These are phyloP conservation scores for Trichoderma virens DNA, from an alignment of 495 filamentous ascomycete genomes.

Conservation along the genomic window DNA sequence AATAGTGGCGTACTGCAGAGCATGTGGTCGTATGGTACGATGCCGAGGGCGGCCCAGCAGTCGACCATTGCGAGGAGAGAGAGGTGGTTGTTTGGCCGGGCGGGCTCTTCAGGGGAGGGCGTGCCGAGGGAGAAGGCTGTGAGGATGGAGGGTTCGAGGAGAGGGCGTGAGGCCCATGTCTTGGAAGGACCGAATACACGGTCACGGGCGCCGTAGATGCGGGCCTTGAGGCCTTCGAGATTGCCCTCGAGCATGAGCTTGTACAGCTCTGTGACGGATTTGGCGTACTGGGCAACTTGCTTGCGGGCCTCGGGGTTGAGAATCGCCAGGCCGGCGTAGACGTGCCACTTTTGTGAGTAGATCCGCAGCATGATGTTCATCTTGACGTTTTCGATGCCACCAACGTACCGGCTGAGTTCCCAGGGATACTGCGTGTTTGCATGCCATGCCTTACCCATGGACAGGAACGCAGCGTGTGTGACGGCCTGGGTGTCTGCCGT, in stretches of 20 bases:
- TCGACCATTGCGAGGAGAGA: slow-evolving; percentile 96
- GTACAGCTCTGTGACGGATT: slow-evolving; percentile 87
- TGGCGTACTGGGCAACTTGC: slow-evolving; percentile 90
- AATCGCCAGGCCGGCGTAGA: slow-evolving; percentile 95
- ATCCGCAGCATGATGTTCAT: slow-evolving; percentile 96
- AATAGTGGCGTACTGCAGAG: slow-evolving; percentile 99
- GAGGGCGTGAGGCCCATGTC: slow-evolving; percentile 46
- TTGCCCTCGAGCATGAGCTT: slow-evolving; percentile 90
- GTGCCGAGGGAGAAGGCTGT: slow-evolving; percentile 76
- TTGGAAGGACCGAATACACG: slow-evolving; percentile 61
- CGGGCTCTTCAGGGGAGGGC: slow-evolving; percentile 15
- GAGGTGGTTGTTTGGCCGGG: slow-evolving; percentile 80
- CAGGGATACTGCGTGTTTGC: slow-evolving; percentile 91
- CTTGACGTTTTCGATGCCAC: slow-evolving; percentile 98
- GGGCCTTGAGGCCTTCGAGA: slow-evolving; percentile 64
- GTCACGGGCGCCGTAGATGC: slow-evolving; percentile 69
- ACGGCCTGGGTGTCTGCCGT: slow-evolving; percentile 98
- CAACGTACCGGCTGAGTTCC: slow-evolving; percentile 87
- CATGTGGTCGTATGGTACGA: slow-evolving; percentile 98
- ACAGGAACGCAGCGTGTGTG: slow-evolving; percentile 92
- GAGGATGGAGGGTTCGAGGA: slow-evolving; percentile 74
- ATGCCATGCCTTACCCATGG: slow-evolving; percentile 95
- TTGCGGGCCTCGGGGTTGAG: slow-evolving; percentile 84
- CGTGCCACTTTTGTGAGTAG: slow-evolving; percentile 98
- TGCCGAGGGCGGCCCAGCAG: slow-evolving; percentile 89